Base-by-base conservation (phyloP, 2,329 filamentous ascomycete genomes). In the Calonectria pseudoturangicola region DNA sequence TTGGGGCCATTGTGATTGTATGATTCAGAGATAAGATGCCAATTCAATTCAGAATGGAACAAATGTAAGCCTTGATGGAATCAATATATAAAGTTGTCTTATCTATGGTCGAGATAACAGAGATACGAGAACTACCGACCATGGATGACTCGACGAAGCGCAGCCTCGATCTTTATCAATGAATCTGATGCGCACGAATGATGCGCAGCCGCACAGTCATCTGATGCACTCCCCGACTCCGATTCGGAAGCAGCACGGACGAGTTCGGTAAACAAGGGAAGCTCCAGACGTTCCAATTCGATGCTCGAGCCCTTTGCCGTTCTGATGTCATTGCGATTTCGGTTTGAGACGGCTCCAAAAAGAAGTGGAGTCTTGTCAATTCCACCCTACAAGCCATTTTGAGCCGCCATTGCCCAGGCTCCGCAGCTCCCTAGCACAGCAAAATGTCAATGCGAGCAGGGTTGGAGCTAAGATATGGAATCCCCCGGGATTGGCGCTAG, bases 101-200 rank as follows among this genome's bases (percentile, higher is more conserved):
- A 73, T 73, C 71, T 73, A 33, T 7, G 5, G 25, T 25, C 6
- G 18, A 73, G 71, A 73, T 73, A 70, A 66, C 54, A 56, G 12
- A 66, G 67, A 73, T 70, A 70, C 71, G 71, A 58, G 28, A 73
- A 67, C 67, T 65, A 68, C 64, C 68, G 68, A 63, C 25, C 13
- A 25, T 27, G 7, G 56, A 62, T 39, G 58, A 43, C 41, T 67
- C 54, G 25, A 27, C 30, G 47, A 58, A 50, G 16, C 25, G 41
- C 36, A 47, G 41, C 63, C 16, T 45, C 43, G 39, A 65, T 66
- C 58, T 51, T 65, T 60, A 66, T 48, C 70, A 54, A 66, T n/a
- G 33, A 51, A 43, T 66, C 54, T 33, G 45, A 62, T 9, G 27
- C 58, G 30, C 27, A 28, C 33, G 27, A 43, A 33, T 21, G 36